These are phyloP conservation scores for Kickxella alabastrina DNA, from an alignment of 192 early-diverging fungal genomes.

Conservation along the genomic window DNA sequence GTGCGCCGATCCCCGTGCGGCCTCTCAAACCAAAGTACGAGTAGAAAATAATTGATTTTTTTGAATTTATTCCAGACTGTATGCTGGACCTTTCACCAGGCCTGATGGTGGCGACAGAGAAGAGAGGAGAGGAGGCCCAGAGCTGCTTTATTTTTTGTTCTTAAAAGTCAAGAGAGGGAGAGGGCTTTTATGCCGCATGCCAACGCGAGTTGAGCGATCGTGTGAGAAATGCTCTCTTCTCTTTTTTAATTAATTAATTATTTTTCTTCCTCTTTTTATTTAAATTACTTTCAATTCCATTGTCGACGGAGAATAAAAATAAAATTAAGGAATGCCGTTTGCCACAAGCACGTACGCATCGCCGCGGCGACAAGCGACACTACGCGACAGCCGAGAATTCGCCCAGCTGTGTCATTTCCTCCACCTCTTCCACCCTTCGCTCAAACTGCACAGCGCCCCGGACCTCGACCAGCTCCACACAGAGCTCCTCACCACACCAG, in stretches of 20 bases:
- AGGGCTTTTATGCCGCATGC: too few relatives aligned
- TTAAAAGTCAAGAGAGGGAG: too few relatives aligned
- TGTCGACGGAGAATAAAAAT: too few relatives aligned
- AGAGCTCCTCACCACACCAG: conserved; percentile 8
- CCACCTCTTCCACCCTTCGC: conserved; percentile 14
- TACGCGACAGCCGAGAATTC: conserved; percentile 32
- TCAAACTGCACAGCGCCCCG: conserved; percentile 15
- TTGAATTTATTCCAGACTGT: too few relatives aligned
- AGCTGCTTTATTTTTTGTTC: too few relatives aligned
- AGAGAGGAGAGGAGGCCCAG: too few relatives aligned
- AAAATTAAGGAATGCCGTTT: conserved; percentile 31
- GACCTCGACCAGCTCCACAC: conserved; percentile 16
- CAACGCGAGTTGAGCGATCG: too few relatives aligned
- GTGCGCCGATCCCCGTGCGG: conserved; percentile 30
- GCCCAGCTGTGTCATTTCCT: conserved; percentile 34
- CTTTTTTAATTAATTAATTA: not conserved
- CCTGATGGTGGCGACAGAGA: too few relatives aligned
- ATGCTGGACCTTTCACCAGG: too few relatives aligned
- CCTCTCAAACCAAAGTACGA: conserved; percentile 32
- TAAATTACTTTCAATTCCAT: too few relatives aligned
- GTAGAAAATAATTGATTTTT: not conserved
- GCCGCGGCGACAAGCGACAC: conserved; percentile 1
- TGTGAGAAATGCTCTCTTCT: too few relatives aligned
- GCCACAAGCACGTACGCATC: conserved; percentile 3
- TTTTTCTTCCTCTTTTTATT: not conserved